Base-by-base conservation (phyloP, 495 filamentous ascomycete species). In the Aspergillus homomorphus region DNA sequence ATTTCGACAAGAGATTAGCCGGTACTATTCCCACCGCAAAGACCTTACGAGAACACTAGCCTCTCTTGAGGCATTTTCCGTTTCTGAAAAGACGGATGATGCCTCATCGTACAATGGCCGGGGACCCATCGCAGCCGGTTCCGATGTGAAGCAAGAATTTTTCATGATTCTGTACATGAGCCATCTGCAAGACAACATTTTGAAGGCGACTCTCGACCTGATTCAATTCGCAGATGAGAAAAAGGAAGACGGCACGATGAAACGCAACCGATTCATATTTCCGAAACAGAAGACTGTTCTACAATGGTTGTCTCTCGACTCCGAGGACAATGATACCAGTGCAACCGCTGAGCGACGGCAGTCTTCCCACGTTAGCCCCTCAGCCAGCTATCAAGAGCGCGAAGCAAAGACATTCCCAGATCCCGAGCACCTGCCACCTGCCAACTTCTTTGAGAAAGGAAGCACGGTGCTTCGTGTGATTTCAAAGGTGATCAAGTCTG, bases 361-460 rank as follows among this genome's bases (percentile, higher is more conserved):
- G 10, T 66, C 67, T 0, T 70, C 67, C 1, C 59, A 61, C 41
- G 64, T 61, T 10, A 58, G 65, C 41, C 60, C 65, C 2, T 64
- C 63, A 1, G 50, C 45, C 20, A 24, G 62, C 18, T 56, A 64
- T 33, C 53, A 56, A 0, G 43, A 55, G 26, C 48, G 20, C 19
- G 43, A 41, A 22, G 30, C 38, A 1, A 48, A 51, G 38, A 54
- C 56, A 10, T 62, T 69, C 22, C 69, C 69, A 57, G 85, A 93
- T 58, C 89, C 88, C 0, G 89, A 93, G 58, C 88, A 91, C 69
- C 77, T 91, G 0, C 84, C 84, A 1, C 84, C 89, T 0, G 68
- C 72, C 15, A 89, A 80, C 33, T 48, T 68, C 1, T 88, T 82
- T 80, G 78, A 92, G 69, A 79, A 73, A 24, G 74, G 80, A 33